Evolutionary conservation across 192 early-diverging fungal species (phyloP).

Genomic region (Geranomyces variabilis): DNA sequence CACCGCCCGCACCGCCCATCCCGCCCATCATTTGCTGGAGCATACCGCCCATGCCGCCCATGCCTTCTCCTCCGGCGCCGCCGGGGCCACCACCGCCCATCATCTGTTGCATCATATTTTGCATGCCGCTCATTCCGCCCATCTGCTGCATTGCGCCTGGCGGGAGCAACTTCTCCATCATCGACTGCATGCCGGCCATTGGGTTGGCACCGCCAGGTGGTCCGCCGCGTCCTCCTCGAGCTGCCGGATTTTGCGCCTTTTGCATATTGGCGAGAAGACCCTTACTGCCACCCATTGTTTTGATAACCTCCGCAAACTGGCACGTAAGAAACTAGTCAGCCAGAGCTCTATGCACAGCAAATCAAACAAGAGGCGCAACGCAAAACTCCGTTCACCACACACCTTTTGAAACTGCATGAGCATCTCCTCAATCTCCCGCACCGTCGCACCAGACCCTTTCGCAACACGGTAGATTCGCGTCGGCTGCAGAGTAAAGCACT

Average conservation of each 20-base stretch:
- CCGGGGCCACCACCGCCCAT: slow-evolving; percentile 55
- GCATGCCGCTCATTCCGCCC: slow-evolving; percentile 71
- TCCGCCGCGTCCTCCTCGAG: slow-evolving; percentile 25
- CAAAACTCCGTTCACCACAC: too few relatives aligned
- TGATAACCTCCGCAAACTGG: slow-evolving; percentile 87
- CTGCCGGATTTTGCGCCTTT: slow-evolving; percentile 41
- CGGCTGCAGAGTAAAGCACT: slow-evolving; percentile 75
- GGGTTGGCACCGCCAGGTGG: slow-evolving; percentile 6
- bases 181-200: slow-evolving; percentile 61
- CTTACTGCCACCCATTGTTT: slow-evolving; percentile 91
- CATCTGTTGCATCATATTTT: slow-evolving; percentile 85
- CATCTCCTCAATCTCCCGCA: slow-evolving; percentile 83
- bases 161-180: slow-evolving; percentile 31
- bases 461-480: slow-evolving; percentile 78
- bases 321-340: too few relatives aligned
- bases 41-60: slow-evolving; percentile 75
- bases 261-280: slow-evolving; percentile 72
- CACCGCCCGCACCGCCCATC: slow-evolving; percentile 19
- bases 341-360: neutral
- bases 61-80: slow-evolving; percentile 52
- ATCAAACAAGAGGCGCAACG: neutral
- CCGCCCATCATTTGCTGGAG: slow-evolving; percentile 72
- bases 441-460: slow-evolving; percentile 80
- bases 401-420: slow-evolving; percentile 34
- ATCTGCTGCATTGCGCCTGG: slow-evolving; percentile 78